Percentiles rank a stretch among this genome's conserved stretches.
Evolutionary conservation across 805 yeast genomes (phyloP).

Genomic region (Trichomonascus vanleenenianus): DNA sequence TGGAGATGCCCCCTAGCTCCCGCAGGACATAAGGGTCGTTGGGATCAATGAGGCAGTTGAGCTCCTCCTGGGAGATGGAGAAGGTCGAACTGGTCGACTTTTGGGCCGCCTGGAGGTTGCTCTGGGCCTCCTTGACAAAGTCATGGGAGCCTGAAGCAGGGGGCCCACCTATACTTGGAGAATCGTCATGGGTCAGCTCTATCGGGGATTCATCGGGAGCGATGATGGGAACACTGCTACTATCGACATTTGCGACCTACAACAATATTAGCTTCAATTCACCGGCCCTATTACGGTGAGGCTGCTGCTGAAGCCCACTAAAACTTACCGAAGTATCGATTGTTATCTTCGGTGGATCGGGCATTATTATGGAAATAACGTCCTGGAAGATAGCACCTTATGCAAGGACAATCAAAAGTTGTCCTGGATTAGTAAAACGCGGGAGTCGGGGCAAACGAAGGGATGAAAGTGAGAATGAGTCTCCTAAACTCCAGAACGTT

Average conservation of each 20-base stretch:
- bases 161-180: too few relatives aligned
- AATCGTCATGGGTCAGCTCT: too few relatives aligned
- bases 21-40: conserved; percentile 30
- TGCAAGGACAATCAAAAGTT: too few relatives aligned
- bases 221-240: neutral
- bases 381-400: too few relatives aligned
- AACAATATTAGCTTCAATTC: too few relatives aligned
- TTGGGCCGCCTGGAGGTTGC: neutral
- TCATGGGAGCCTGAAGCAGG: neutral
- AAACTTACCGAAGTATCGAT: conserved; percentile 15
- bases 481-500: too few relatives aligned
- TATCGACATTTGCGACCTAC: too few relatives aligned
- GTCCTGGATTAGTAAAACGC: too few relatives aligned
- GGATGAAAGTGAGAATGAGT: neutral
- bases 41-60: conserved; percentile 29
- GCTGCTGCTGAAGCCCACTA: too few relatives aligned
- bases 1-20: conserved; percentile 32
- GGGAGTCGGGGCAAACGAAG: too few relatives aligned
- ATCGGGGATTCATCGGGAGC: neutral
- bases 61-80: conserved; percentile 15
- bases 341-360: conserved; percentile 13
- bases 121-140: neutral
- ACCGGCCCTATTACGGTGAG: neutral
- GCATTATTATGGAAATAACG: neutral
- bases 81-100: conserved; percentile 3